A percentile compares a stretch with the other conserved stretches of the same genome.
These are phyloP conservation scores for Colletotrichum cereale DNA, from an alignment of 2,329 filamentous ascomycete genomes.

Conservation along the genomic window DNA sequence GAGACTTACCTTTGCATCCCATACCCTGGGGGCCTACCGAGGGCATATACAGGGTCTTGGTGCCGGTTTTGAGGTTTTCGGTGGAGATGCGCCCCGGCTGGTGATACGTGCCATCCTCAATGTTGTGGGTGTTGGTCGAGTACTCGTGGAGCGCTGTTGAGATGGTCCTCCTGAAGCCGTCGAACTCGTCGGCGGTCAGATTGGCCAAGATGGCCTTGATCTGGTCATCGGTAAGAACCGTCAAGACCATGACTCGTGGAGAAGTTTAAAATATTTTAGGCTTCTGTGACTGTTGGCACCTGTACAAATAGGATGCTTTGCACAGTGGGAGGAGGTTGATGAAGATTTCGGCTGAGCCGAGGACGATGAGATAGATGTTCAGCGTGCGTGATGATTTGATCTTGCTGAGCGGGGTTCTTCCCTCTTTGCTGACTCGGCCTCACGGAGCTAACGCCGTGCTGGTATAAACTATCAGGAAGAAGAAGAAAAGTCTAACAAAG, in stretches of 20 bases:
- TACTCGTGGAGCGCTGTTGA: constrained; percentile 70
- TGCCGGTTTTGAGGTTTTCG: constrained; percentile 60
- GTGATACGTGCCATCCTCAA: constrained; percentile 60
- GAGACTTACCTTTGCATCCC: constrained; percentile 72
- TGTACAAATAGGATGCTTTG: not conserved
- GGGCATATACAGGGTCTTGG: constrained; percentile 81
- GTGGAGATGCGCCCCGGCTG: constrained; percentile 68
- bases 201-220: constrained; percentile 66
- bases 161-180: constrained; percentile 63
- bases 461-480: not conserved
- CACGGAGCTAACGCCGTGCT: constrained; percentile 15
- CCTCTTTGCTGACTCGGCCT: constrained; percentile 27
- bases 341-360: not conserved
- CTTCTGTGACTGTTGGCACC: not conserved
- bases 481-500: not conserved
- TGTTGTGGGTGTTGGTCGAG: constrained; percentile 65
- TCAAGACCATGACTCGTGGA: constrained; percentile 62
- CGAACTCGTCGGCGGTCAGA: constrained; percentile 65
- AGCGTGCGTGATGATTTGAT: not conserved
- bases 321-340: not conserved
- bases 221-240: constrained; percentile 69
- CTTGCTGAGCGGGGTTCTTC: constrained; percentile 25
- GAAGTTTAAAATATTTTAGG: not conserved
- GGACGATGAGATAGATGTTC: constrained; percentile 7
- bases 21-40: constrained; percentile 73